Conservation (phyloP, 768 basidiomycete species). For the Glaciozyma antarctica region DNA sequence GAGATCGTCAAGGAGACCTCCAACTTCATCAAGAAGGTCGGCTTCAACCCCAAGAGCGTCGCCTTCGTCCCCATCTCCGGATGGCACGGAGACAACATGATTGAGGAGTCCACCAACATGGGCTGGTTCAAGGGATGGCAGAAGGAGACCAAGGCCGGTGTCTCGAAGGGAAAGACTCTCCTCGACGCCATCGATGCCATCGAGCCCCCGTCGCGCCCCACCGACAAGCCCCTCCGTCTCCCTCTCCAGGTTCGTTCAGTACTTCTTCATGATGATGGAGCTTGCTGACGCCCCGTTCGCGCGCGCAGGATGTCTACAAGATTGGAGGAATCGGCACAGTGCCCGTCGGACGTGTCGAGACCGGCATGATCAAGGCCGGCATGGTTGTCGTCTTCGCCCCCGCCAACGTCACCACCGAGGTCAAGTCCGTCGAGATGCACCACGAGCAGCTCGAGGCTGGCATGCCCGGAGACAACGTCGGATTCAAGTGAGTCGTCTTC, state of each 20-base stretch:
- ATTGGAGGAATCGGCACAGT: slow-evolving; percentile 99
- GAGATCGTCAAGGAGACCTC: slow-evolving; percentile 47
- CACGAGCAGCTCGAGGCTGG: slow-evolving; percentile 88
- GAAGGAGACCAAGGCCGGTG: slow-evolving; percentile 88
- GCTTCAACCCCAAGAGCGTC: slow-evolving; percentile 98
- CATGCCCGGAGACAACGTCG: slow-evolving; percentile 96
- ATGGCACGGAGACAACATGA: slow-evolving; percentile 99
- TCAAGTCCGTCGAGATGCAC: slow-evolving; percentile 99
- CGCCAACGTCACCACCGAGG: slow-evolving; percentile 98
- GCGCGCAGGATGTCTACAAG: slow-evolving; percentile 99
- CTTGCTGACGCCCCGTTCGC: slow-evolving; percentile 37
- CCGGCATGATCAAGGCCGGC: slow-evolving; percentile 98
- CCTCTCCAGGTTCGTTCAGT: slow-evolving; percentile 21
- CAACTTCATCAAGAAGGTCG: slow-evolving; percentile 57
- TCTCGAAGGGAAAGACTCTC: slow-evolving; percentile 95
- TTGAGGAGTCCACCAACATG: slow-evolving; percentile 98
- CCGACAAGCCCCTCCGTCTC: slow-evolving; percentile 99
- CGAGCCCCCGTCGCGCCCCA: slow-evolving; percentile 90
- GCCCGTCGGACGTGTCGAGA: slow-evolving; percentile 99
- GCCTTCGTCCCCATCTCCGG: slow-evolving; percentile 99
- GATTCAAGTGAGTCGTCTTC: slow-evolving; percentile 64
- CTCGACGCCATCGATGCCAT: slow-evolving; percentile 99
- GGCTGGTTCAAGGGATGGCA: slow-evolving; percentile 99
- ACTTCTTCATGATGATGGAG: neutral
- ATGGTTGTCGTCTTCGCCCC: slow-evolving; percentile 98